Evolutionary conservation across 371 early-diverging fungal species (phyloP).

Genomic region (Haplosporangium sp.): DNA sequence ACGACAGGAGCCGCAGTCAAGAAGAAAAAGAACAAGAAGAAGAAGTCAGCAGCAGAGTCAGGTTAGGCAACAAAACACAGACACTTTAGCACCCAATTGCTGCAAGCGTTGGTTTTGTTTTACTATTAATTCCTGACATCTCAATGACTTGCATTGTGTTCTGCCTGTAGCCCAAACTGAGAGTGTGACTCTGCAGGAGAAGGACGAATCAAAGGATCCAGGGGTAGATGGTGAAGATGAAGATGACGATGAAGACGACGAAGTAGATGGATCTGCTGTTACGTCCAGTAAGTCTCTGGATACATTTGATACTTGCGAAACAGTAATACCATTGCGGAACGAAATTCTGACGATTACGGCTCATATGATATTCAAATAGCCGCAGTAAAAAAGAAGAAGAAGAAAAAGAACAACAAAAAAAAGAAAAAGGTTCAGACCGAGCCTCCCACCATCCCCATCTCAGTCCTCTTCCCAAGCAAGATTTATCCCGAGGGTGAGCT

Average conservation of each 20-base stretch:
- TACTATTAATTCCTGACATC: too few species aligned
- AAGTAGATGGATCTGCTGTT: neutral
- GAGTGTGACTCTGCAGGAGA: neutral
- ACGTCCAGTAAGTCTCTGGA: too few species aligned
- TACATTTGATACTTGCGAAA: too few species aligned
- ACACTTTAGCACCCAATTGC: too few species aligned
- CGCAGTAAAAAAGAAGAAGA: neutral
- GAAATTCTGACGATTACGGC: too few species aligned
- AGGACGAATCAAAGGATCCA: neutral
- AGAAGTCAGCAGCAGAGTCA: conserved; percentile 2
- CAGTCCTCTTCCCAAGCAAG: conserved; percentile 71
- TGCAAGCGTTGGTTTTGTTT: too few species aligned
- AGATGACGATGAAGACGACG: conserved; percentile 30
- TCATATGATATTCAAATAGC: too few species aligned
- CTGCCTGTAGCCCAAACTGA: neutral
- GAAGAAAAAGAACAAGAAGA: conserved; percentile 13
- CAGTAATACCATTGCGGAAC: too few species aligned
- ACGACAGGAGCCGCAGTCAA: conserved; percentile 1
- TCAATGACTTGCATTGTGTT: neutral
- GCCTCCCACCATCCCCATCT: conserved; percentile 82
- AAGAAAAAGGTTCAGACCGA: conserved; percentile 68
- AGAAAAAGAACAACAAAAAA: conserved; percentile 76
- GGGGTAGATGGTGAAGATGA: conserved; percentile 28
- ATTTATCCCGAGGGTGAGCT: conserved; percentile 79
- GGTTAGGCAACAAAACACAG: neutral